A percentile compares a stretch with the other conserved stretches of the same genome.
Evolutionary conservation across 2,329 filamentous ascomycete genomes (phyloP).

Genomic region (Tolypocladium inflatum): DNA sequence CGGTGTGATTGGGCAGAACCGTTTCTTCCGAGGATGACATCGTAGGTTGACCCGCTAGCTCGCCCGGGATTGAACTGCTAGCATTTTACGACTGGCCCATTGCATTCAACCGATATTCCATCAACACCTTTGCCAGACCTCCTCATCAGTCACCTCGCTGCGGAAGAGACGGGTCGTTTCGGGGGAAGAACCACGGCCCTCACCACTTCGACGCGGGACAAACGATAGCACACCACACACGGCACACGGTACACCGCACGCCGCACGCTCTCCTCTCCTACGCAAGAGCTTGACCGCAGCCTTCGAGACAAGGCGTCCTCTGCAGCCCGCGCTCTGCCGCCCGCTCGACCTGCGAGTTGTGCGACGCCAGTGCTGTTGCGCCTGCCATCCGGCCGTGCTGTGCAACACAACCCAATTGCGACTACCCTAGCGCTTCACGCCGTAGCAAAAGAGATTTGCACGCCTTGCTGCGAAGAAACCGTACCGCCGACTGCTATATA

Average conservation of each 20-base stretch:
- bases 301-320: not conserved
- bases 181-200: not conserved
- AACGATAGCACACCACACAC: not conserved
- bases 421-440: not conserved
- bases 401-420: not conserved
- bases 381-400: not conserved
- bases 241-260: too few species aligned
- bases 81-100: not conserved
- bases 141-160: not conserved
- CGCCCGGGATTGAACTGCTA: not conserved
- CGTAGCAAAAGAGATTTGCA: not conserved
- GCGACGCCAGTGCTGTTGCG: not conserved
- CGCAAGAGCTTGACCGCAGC: not conserved
- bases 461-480: too few species aligned
- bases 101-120: not conserved
- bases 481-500: too few species aligned
- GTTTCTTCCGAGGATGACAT: not conserved
- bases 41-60: not conserved
- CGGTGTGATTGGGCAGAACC: not conserved
- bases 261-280: not conserved
- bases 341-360: not conserved
- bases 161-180: not conserved
- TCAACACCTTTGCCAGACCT: not conserved
- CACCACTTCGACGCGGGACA: not conserved
- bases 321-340: not conserved